Evolutionary conservation across 805 yeast genomes (phyloP).

Genomic region (Candida michaelii): DNA sequence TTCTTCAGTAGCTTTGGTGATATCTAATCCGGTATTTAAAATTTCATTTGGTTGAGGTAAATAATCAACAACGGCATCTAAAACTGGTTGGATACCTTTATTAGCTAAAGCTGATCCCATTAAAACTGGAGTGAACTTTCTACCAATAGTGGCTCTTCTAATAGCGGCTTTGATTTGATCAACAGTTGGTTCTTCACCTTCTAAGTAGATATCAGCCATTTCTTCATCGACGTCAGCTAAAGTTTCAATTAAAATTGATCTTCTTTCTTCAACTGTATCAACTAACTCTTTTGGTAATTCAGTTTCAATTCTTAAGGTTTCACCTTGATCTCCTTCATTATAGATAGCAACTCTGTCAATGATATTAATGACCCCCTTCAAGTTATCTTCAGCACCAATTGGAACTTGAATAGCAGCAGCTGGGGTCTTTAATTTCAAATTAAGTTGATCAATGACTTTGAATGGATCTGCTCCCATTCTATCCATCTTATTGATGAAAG

Average conservation of each 20-base stretch:
- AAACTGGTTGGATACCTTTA: conserved; percentile 90
- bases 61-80: conserved; percentile 94
- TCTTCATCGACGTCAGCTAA: conserved; percentile 98
- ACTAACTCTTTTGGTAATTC: conserved; percentile 78
- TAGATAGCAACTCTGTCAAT: conserved; percentile 84
- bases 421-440: conserved; percentile 80
- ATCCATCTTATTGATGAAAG: conserved; percentile 98
- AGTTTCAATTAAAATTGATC: conserved; percentile 82
- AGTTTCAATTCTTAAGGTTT: conserved; percentile 55
- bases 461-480: conserved; percentile 99
- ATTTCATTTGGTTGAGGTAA: conserved; percentile 95
- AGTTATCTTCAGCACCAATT: conserved; percentile 85
- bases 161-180: conserved; percentile 87
- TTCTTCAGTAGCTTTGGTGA: conserved; percentile 53
- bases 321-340: conserved; percentile 91
- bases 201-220: conserved; percentile 88
- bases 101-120: conserved; percentile 99
- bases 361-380: conserved; percentile 88
- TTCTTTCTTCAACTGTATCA: conserved; percentile 86
- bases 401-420: conserved; percentile 99
- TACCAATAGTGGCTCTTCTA: conserved; percentile 91
- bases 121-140: conserved; percentile 97
- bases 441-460: conserved; percentile 89
- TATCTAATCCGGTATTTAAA: conserved; percentile 84
- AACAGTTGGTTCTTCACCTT: conserved; percentile 82